These are phyloP conservation scores for Leishmania aethiopica DNA, from an alignment of 208 protist genomes.

Conservation along the genomic window DNA sequence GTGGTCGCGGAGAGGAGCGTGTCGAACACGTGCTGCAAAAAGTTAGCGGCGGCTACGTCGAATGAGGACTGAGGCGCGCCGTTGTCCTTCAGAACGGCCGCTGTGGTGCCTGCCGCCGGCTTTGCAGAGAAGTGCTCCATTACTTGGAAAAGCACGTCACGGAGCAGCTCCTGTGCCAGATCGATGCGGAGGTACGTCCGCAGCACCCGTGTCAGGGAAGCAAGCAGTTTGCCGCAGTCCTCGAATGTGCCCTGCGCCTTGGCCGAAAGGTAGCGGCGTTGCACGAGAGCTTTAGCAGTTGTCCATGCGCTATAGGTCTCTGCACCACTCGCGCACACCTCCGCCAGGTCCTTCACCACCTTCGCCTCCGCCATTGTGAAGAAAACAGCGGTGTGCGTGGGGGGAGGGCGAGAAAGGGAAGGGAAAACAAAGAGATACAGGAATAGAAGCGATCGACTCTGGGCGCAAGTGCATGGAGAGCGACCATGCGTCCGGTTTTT, in stretches of 20 bases:
- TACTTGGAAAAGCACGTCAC: conserved; percentile 6
- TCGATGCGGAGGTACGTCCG: conserved; percentile 10
- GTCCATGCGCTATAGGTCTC: conserved; percentile 45
- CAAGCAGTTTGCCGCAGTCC: conserved; percentile 9
- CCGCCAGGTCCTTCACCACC: conserved; percentile 23
- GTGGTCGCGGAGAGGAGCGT: conserved; percentile 1
- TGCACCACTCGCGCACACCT: conserved; percentile 26
- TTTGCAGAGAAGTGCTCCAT: conserved; percentile 10
- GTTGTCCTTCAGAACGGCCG: background rate
- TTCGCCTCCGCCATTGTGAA: conserved; percentile 22
- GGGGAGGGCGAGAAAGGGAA: conserved; percentile 1
- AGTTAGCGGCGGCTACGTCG: background rate
- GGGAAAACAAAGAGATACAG: background rate
- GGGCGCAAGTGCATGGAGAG: too few species aligned
- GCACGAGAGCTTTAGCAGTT: conserved; percentile 35
- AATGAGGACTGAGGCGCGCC: background rate
- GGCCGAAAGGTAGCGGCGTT: conserved; percentile 22
- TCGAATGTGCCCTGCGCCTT: conserved; percentile 10
- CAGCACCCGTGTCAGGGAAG: background rate
- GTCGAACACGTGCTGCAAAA: conserved; percentile 4
- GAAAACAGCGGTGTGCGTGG: background rate
- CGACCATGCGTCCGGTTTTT: background rate
- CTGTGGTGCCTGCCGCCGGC: background rate
- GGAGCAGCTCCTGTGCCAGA: conserved; percentile 12
- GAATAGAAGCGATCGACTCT: background rate